These are phyloP conservation scores for Macrolepiota dolichaula DNA, from an alignment of 768 basidiomycete genomes.

Conservation along the genomic window DNA sequence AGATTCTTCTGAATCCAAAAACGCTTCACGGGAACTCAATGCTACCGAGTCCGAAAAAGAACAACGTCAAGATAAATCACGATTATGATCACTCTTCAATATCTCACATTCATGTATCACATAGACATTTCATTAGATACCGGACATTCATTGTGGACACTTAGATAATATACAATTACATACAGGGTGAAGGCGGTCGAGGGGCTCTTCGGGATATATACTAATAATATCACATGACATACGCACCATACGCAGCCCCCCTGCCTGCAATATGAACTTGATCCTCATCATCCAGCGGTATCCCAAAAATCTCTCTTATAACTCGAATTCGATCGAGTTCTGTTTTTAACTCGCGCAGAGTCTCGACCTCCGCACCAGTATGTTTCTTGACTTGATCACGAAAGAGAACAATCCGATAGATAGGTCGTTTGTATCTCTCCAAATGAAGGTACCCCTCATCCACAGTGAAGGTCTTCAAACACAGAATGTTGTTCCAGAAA, in stretches of 20 bases:
- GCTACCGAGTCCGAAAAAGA: neutral
- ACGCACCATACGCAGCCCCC: neutral
- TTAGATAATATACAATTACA: neutral
- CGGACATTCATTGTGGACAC: neutral
- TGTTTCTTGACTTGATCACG: constrained; percentile 24
- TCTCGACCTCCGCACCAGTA: constrained; percentile 19
- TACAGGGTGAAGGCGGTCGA: too few species aligned
- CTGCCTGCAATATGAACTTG: neutral
- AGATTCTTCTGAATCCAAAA: neutral
- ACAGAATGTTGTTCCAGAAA: constrained; percentile 25
- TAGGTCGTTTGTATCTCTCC: constrained; percentile 11
- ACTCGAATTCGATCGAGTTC: constrained; percentile 26
- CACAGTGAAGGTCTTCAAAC: constrained; percentile 19
- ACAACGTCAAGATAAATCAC: neutral
- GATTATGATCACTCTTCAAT: neutral
- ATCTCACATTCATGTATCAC: neutral
- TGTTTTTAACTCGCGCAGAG: constrained; percentile 18
- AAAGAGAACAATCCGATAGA: constrained; percentile 21
- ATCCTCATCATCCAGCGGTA: constrained; percentile 2
- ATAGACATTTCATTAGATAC: neutral
- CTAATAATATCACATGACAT: too few species aligned
- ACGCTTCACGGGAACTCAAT: neutral
- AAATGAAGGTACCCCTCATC: constrained; percentile 20
- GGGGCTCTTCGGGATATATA: too few species aligned
- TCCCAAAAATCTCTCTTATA: constrained; percentile 4